Base-by-base conservation (phyloP, 2,329 filamentous ascomycete species). In the Epichloe gansuensis region DNA sequence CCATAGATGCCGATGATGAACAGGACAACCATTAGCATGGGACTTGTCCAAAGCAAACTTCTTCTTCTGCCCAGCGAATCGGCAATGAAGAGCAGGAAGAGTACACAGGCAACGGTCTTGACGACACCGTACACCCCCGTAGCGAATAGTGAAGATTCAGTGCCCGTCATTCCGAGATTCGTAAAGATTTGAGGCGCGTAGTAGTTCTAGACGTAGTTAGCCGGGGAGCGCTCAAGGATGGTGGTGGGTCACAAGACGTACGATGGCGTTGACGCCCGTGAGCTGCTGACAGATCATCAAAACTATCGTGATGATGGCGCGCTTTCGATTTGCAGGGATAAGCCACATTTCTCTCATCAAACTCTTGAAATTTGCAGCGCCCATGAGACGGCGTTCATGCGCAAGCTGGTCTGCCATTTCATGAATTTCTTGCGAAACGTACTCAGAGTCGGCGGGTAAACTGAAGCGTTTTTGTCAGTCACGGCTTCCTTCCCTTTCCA, bases 91-190 rank as follows among this genome's bases (percentile, higher is more conserved):
- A 84, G 62, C 27, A 88, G 72, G 71, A 87, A 88, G 50, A 73
- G 61, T 5, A 75, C 72, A 61, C 81, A 85, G 40, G 79, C 77
- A 9, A 73, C 66, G 67, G 84, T 81, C 65, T 88, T 88, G 52
- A 86, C 78, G 51, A 87, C 75, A 27, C 84, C 84, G 62, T 87
- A 88, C 57, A 88, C 77, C 41, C 85, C 84, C 0, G 84, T 87
- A 4, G 85, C 83, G 63, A 88, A 85, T 25, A 88, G 76, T 17
- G 77, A 78, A 41, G 76, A 73, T 40, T 74, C 64, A 5, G 75
- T 80, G 12, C 71, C 70, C 25, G 63, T 65, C 58, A 88, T 73
- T 17, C 84, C 84, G 2, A 87, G 71, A 57, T 79, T 74, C 44
- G 70, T 68, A 69, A 88, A 88, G 59, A 88, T 87, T 51, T 78